Conservation (phyloP, 2,329 filamentous ascomycete species). For the Pseudogymnoascus sp. region DNA sequence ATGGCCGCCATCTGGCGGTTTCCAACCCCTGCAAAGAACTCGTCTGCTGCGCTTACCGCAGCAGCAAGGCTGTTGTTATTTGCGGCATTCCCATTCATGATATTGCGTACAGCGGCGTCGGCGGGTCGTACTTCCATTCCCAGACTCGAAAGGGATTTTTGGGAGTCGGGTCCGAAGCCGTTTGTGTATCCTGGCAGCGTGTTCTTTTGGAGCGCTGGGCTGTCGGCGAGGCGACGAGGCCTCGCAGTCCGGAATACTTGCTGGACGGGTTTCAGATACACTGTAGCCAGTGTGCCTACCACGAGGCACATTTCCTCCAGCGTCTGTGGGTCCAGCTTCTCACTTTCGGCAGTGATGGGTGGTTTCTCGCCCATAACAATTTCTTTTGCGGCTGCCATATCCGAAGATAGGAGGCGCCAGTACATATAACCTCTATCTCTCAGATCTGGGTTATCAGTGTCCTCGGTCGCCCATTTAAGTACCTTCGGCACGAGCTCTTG, state of each 20-base stretch:
- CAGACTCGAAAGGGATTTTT: conserved; percentile 55
- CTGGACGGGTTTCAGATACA: conserved; percentile 96
- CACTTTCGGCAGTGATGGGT: conserved; percentile 89
- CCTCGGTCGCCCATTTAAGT: conserved; percentile 96
- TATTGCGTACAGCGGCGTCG: conserved; percentile 25
- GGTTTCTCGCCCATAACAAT: conserved; percentile 98
- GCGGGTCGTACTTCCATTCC: conserved; percentile 36
- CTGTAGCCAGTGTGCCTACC: conserved; percentile 90
- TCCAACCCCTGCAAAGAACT: conserved; percentile 78
- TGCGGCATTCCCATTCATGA: conserved; percentile 21
- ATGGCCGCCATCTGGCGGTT: conserved; percentile 67
- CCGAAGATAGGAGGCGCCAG: conserved; percentile 90
- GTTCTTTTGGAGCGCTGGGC: conserved; percentile 76
- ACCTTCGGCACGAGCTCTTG: conserved; percentile 91
- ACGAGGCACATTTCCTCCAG: conserved; percentile 96
- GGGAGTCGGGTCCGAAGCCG: conserved; percentile 41
- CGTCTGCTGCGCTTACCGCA: conserved; percentile 78
- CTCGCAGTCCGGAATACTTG: conserved; percentile 90
- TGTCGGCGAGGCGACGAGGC: conserved; percentile 70
- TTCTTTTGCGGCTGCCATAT: conserved; percentile 76
- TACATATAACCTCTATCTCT: conserved; percentile 98
- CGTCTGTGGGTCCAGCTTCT: conserved; percentile 83
- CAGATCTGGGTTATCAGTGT: conserved; percentile 97
- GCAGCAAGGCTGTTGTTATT: conserved; percentile 49
- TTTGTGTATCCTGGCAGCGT: conserved; percentile 46